phyloP scores from a whole-genome alignment of 2,329 filamentous ascomycete genomes.

The Thielaviopsis populi region DNA sequence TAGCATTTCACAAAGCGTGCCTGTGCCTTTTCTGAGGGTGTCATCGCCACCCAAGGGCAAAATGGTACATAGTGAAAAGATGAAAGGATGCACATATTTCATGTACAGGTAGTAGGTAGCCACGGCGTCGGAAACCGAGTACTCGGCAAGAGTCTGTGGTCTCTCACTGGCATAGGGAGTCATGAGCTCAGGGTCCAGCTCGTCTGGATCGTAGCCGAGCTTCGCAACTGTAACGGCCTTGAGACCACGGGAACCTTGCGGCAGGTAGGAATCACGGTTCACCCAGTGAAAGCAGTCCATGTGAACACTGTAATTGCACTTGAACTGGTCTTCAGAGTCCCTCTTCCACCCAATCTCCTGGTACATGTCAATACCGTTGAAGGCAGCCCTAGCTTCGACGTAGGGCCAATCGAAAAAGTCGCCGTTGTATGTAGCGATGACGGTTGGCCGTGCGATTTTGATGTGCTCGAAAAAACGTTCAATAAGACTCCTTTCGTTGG shows the following conservation, averaged over 20 bases:
- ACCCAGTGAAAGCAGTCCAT: conserved; percentile 99
- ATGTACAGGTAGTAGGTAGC: conserved; percentile 99
- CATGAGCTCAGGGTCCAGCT: conserved; percentile 95
- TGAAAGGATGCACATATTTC: conserved; percentile 99
- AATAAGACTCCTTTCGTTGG: conserved; percentile 72
- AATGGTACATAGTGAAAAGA: conserved; percentile 96
- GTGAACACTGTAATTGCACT: conserved; percentile 88
- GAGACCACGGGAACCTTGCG: conserved; percentile 88
- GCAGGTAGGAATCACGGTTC: conserved; percentile 93
- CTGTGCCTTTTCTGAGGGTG: conserved; percentile 84
- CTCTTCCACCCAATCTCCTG: conserved; percentile 94
- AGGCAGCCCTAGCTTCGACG: conserved; percentile 80
- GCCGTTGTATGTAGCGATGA: conserved; percentile 99
- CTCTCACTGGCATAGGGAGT: conserved; percentile 78
- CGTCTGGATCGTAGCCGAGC: conserved; percentile 93
- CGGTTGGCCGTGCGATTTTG: conserved; percentile 84
- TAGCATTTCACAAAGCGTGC: conserved; percentile 98
- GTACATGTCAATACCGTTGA: conserved; percentile 98
- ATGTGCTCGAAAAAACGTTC: conserved; percentile 93
- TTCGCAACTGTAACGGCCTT: conserved; percentile 98
- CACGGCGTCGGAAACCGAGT: conserved; percentile 96
- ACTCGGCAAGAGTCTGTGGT: conserved; percentile 88
- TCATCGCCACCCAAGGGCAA: conserved; percentile 86
- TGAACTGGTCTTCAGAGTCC: conserved; percentile 89
- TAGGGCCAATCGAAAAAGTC: conserved; percentile 99